Evolutionary conservation across 2,329 filamentous ascomycete species (phyloP).

Genomic region (Whalleya microplaca): DNA sequence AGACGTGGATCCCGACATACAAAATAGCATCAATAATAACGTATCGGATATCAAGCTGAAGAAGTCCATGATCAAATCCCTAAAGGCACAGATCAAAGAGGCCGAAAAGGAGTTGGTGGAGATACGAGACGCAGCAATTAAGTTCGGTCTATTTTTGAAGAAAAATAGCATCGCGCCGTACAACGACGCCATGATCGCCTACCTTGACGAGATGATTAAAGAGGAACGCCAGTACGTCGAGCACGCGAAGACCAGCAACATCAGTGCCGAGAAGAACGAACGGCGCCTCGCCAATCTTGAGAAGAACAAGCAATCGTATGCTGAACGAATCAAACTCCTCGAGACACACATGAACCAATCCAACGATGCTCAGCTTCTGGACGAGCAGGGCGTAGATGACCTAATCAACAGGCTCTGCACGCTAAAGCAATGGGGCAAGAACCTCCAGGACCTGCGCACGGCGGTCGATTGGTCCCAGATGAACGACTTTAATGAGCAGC

Average conservation of each 20-base stretch:
- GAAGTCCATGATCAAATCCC: constrained; percentile 30
- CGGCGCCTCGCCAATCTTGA: constrained; percentile 2
- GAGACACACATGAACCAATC: neutral
- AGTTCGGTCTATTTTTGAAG: constrained; percentile 45
- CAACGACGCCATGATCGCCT: constrained; percentile 46
- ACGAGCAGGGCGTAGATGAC: constrained; percentile 10
- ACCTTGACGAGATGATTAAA: constrained; percentile 44
- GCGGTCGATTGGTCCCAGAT: constrained; percentile 9
- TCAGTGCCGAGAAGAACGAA: constrained; percentile 3
- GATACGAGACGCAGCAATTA: constrained; percentile 40
- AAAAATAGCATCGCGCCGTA: constrained; percentile 42
- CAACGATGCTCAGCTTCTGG: neutral
- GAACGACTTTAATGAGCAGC: constrained; percentile 5
- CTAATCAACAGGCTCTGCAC: constrained; percentile 7
- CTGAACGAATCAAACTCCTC: constrained; percentile 5
- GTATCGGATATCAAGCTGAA: constrained; percentile 29
- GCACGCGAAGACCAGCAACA: neutral
- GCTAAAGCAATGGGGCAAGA: constrained; percentile 4
- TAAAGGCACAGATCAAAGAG: constrained; percentile 32
- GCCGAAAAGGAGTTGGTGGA: constrained; percentile 37
- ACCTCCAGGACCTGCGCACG: constrained; percentile 1
- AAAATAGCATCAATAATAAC: constrained; percentile 30
- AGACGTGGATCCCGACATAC: constrained; percentile 31
- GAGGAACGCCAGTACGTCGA: constrained; percentile 31
- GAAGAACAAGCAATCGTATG: constrained; percentile 4